These are phyloP conservation scores for Eucalyptus decipiens DNA, from an alignment of 345 rosid species.

Conservation along the genomic window DNA sequence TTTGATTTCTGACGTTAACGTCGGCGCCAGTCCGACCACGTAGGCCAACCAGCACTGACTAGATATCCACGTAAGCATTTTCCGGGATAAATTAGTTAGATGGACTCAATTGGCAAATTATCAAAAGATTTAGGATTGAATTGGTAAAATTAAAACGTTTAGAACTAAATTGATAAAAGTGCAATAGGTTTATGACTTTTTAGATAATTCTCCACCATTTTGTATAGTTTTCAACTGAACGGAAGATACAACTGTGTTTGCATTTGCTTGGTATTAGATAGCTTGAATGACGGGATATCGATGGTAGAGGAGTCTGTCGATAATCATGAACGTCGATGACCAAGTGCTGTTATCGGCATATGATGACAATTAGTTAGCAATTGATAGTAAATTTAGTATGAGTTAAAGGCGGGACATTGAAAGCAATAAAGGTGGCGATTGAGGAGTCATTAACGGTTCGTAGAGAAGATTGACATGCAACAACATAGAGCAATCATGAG, in stretches of 20 bases:
- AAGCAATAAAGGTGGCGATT: background rate
- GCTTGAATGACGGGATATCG: background rate
- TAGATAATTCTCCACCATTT: too few relatives aligned
- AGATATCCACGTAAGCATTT: too few relatives aligned
- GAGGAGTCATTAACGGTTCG: background rate
- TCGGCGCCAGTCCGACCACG: fast-evolving
- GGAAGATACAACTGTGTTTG: background rate
- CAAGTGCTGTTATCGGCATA: background rate
- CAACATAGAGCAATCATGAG: too few relatives aligned
- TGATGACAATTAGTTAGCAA: background rate
- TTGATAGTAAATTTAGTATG: background rate
- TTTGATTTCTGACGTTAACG: fast-evolving
- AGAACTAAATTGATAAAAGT: fast-evolving
- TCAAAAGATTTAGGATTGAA: too few relatives aligned
- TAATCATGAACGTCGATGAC: background rate
- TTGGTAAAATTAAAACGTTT: too few relatives aligned
- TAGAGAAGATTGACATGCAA: background rate
- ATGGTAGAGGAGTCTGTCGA: background rate
- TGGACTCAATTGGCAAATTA: background rate
- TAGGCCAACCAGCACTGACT: fast-evolving
- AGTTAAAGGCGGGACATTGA: background rate
- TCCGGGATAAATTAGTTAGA: fast-evolving
- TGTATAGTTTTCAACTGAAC: fast-evolving
- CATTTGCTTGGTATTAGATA: background rate
- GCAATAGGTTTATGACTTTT: fast-evolving